phyloP scores from a whole-genome alignment of 2,329 filamentous ascomycete genomes.

The Neospermospora avenae region DNA sequence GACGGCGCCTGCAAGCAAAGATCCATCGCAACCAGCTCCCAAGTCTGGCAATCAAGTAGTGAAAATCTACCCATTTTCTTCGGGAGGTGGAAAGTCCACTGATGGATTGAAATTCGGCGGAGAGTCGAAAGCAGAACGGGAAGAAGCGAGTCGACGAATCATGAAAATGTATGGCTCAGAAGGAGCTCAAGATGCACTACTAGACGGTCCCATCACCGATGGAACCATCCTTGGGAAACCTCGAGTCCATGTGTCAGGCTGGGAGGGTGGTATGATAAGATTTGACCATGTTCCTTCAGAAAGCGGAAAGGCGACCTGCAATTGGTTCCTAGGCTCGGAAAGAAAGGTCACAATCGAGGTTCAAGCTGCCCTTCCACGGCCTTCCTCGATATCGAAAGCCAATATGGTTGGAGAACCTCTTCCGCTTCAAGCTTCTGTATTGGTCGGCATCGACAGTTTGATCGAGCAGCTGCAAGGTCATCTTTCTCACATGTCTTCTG shows the following conservation, averaged over 20 bases:
- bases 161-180: slow-evolving; percentile 64
- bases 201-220: slow-evolving; percentile 85
- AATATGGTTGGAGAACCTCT: slow-evolving; percentile 53
- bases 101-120: slow-evolving; percentile 81
- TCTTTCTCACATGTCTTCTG: slow-evolving; percentile 80
- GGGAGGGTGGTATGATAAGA: slow-evolving; percentile 80
- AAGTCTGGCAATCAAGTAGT: slow-evolving; percentile 52
- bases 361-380: slow-evolving; percentile 67
- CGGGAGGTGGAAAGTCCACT: slow-evolving; percentile 50
- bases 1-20: slow-evolving; percentile 11
- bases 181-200: slow-evolving; percentile 55
- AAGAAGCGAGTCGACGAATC: slow-evolving; percentile 71
- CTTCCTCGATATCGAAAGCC: slow-evolving; percentile 49
- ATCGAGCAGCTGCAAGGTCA: slow-evolving; percentile 71
- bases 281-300: slow-evolving; percentile 61
- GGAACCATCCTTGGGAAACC: slow-evolving; percentile 70
- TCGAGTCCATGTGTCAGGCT: slow-evolving; percentile 55
- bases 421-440: slow-evolving; percentile 47
- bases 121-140: slow-evolving; percentile 77
- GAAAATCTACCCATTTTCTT: slow-evolving; percentile 77
- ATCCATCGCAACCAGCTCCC: slow-evolving; percentile 57
- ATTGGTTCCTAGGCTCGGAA: slow-evolving; percentile 78
- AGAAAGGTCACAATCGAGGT: slow-evolving; percentile 71
- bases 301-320: slow-evolving; percentile 45
- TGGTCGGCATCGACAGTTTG: slow-evolving; percentile 83